phyloP scores from a whole-genome alignment of 2,329 filamentous ascomycete genomes.

The Juglanconis sp. region DNA sequence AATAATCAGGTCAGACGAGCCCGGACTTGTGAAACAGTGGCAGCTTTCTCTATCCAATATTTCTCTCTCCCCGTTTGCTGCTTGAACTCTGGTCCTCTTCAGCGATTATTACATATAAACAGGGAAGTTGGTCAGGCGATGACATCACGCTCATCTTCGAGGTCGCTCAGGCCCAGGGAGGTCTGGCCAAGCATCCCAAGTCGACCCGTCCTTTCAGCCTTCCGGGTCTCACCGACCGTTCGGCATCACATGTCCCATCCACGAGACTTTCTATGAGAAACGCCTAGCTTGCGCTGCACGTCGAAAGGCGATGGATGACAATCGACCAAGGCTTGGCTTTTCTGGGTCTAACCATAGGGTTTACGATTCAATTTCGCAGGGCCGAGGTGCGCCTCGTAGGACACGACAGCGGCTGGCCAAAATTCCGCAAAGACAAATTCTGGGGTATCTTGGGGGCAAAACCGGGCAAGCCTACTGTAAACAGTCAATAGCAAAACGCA shows the following conservation, averaged over 20 bases:
- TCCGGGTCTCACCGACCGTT: too few species aligned
- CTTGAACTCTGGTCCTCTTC: neutral
- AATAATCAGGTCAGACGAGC: too few species aligned
- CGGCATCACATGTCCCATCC: too few species aligned
- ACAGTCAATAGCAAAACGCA: neutral
- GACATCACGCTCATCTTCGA: neutral
- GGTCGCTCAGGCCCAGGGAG: too few species aligned
- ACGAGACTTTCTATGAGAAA: too few species aligned
- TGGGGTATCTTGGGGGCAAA: slow-evolving; percentile 2
- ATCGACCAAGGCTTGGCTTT: too few species aligned
- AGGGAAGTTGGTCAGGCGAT: neutral
- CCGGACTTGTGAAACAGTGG: too few species aligned
- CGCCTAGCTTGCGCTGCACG: too few species aligned
- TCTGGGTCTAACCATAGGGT: neutral
- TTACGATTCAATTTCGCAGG: neutral
- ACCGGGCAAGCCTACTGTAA: neutral
- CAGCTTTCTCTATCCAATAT: neutral
- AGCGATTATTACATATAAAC: neutral
- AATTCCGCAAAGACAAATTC: neutral
- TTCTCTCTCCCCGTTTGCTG: neutral
- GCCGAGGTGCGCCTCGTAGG: slow-evolving; percentile 5
- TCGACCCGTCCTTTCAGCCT: too few species aligned
- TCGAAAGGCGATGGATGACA: too few species aligned
- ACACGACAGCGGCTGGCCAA: neutral
- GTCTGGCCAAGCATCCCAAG: too few species aligned